These are phyloP conservation scores for Marasmius fiardii DNA, from an alignment of 1,284 basidiomycete genomes.

Conservation along the genomic window DNA sequence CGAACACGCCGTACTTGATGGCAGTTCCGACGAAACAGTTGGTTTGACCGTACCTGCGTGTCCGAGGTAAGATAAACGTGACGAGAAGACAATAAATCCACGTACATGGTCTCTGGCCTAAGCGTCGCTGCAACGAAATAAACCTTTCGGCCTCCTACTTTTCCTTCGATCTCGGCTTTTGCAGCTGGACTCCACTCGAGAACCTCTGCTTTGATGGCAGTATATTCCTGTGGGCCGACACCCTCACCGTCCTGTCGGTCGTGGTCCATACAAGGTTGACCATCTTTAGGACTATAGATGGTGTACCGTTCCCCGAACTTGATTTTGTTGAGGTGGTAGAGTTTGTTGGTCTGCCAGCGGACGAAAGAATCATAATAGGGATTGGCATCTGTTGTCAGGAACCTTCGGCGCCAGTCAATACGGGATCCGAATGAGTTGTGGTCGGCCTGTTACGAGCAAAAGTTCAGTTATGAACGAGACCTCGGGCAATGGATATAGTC, in stretches of 20 bases:
- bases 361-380: slow-evolving; percentile 98
- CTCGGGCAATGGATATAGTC: slow-evolving; percentile 23
- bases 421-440: slow-evolving; percentile 87
- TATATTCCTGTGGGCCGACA: slow-evolving; percentile 95
- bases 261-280: slow-evolving; percentile 99
- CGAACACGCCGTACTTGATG: slow-evolving; percentile 93
- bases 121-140: slow-evolving; percentile 95
- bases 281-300: slow-evolving; percentile 99
- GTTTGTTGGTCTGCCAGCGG: slow-evolving; percentile 97
- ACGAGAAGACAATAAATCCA: background rate
- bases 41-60: slow-evolving; percentile 90
- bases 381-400: slow-evolving; percentile 94
- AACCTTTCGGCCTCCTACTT: slow-evolving; percentile 77
- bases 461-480: background rate
- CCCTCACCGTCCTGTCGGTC: slow-evolving; percentile 96
- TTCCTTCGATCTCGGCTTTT: slow-evolving; percentile 60
- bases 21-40: slow-evolving; percentile 94
- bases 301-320: slow-evolving; percentile 99
- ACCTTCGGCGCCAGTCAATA: slow-evolving; percentile 96
- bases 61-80: slow-evolving; percentile 8
- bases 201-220: slow-evolving; percentile 94
- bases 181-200: slow-evolving; percentile 73
- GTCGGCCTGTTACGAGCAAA: slow-evolving; percentile 53
- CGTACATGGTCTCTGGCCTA: slow-evolving; percentile 94
- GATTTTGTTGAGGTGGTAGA: slow-evolving; percentile 84